Evolutionary conservation across 768 basidiomycete species (phyloP), one percentile per base, ranked within the genome.

Genomic region (Naganishia onofrii): DNA sequence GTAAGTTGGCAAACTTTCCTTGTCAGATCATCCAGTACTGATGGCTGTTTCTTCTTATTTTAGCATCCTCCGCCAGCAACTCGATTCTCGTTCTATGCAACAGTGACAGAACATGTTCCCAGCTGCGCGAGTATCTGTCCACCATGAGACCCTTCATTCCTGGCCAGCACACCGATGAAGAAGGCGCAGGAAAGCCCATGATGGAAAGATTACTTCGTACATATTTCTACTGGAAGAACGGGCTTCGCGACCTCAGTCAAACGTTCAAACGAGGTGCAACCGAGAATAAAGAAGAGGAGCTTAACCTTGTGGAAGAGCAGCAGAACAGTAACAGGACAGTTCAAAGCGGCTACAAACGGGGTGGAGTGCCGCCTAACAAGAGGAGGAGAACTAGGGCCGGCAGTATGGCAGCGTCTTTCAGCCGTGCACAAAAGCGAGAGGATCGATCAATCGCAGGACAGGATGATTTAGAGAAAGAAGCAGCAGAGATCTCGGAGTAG

Each of bases 41-140:
- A 38, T 3, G 23, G 44, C 26, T n/a, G 21, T n/a, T n/a, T 42
- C 13, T 42, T 44, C 34, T 23, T 23, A 4, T n/a, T 36, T 23
- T 70, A 83, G 82, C 76, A 60, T 71, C 74, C 19, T 85, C 84
- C 3, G 89, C 88, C 2, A 86, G 86, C 23, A 89, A 97, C 74
- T 87, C 86, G 1, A 86, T 94, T 10, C 86, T 98, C 32, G 84
- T 98, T 68, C 95, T 99, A 93, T 87, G 89, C 3, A 87, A 89
- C 0, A 92, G 93, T 0, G 85, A 88, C 21, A 85, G 88, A 42
- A 90, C 90, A 0, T 89, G 89, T 74, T 84, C 84, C 23, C 85
- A 90, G 53, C 82, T 98, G 26, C 87, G 87, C 1, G 89, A 93
- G 71, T 98, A 91, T 80, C 85, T 98, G 8, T 86, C 88, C 0